Base-by-base conservation (phyloP, 306 rosid genomes). In the Pachyrhizus erosus region DNA sequence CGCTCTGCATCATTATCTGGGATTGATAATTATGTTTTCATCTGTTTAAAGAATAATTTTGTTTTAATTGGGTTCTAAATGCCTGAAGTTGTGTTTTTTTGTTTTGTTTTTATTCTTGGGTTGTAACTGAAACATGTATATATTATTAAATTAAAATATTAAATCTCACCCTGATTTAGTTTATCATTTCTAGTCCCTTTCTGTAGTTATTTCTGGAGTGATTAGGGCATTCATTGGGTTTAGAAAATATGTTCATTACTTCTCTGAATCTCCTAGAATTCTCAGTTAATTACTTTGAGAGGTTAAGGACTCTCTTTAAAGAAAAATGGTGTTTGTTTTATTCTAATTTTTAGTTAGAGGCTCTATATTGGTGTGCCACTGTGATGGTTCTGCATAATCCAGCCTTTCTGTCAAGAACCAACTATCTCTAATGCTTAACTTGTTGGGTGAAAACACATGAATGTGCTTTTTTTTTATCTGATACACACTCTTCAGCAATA, bases 401-500 rank as follows among this genome's bases (percentile, higher is more conserved):
- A 29, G 34, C 81, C 34, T 42, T 40, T 45, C 7, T 11, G 46
- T 68, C 9, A 12, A 66, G 72, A 37, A 34, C 48, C 49, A 37
- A 37, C 27, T 42, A 68, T 40, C 18, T 24, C 34, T 42, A 21
- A 37, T 34, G 71, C 33, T 4, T 42, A 40, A 39, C 8, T 40
- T 40, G 54, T 70, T 70, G 37, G 40, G 43, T 71, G 27, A 29
- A 15, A 17, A 7, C 9, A 13, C 5, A 27, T 9, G 62, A 72
- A 54, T 52, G 43, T 60, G 51, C 21, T 74, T 27, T 73, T 71
- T 73, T 51, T 7, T n/a, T 62, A 29, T 33, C 13, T 67, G 26
- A 65, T 27, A 65, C 46, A 13, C n/a, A 1, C 42, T 9, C 27
- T 37, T 18, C 8, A 9, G 73, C 29, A 34, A 37, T 67, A 67